Conservation (phyloP, 805 yeast species). For the Nakazawaea wyomingensis region DNA sequence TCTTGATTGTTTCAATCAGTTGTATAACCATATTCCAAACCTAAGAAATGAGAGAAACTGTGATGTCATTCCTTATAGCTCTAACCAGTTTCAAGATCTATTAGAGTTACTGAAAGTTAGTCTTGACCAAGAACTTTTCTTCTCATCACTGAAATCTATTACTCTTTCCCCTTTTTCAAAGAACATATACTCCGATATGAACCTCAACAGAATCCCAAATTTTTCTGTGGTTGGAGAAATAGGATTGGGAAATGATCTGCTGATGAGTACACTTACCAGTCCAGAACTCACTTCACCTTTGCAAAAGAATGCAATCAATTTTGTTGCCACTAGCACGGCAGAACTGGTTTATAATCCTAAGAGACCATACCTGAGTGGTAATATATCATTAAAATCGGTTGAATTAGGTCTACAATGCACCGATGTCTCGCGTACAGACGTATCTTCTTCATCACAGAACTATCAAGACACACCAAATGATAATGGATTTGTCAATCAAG, state of each 20-base stretch:
- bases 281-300: neutral
- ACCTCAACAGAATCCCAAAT: constrained; percentile 1
- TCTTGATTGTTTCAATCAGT: constrained; percentile 21
- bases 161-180: neutral
- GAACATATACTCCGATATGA: neutral
- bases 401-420: neutral
- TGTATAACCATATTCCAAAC: constrained; percentile 7
- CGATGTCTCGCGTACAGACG: neutral
- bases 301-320: neutral
- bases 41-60: neutral
- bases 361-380: neutral
- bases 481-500: too few relatives aligned
- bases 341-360: too few relatives aligned
- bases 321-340: neutral
- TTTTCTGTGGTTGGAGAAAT: neutral
- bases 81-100: neutral
- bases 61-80: neutral
- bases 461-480: neutral
- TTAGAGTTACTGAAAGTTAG: neutral
- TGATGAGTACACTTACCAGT: neutral
- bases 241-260: neutral
- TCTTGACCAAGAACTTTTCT: neutral
- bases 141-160: neutral
- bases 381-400: neutral
- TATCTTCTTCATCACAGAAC: neutral